Base-by-base conservation (phyloP, 208 protist genomes). In the Endotrypanum monterogeii region DNA sequence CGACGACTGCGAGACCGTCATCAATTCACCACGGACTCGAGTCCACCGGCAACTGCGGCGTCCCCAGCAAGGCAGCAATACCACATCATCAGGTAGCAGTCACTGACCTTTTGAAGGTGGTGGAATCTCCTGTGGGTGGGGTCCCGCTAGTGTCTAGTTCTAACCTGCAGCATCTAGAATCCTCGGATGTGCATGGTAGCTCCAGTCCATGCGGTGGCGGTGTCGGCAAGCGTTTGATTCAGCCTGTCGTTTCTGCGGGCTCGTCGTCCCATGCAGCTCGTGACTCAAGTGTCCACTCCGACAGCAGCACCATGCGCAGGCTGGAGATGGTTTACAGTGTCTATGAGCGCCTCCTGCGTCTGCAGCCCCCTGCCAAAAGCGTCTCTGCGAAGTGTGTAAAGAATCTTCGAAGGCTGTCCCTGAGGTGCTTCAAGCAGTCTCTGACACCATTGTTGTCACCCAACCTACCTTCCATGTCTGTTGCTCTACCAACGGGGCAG, bases 241-340 rank as follows among this genome's bases (percentile, higher is more conserved):
- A 65, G 23, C 18, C 20, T 23, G 41, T 41, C 52, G 25, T n/a
- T 51, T 14, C 62, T 23, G 41, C n/a, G 32, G 35, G 12, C 20
- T 23, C 18, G 5, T 61, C 58, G 5, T 35, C 67, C 32, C 46
- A 50, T 9, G n/a, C 65, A 46, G 44, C 39, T 0, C 28, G 23
- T 62, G 67, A 48, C 58, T 67, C 48, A 4, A 61, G n/a, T 18
- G 60, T 8, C 56, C 55, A 56, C 41, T 41, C 60, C 23, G 71
- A 80, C 32, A 54, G 70, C 20, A 61, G 57, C 52, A 78, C 80
- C 54, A 55, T 54, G 28, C 80, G 75, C 12, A 71, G 71, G 55
- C 67, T 83, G 57, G 74, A 86, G 63, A 83, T 86, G 82, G 28
- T 86, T n/a, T 80, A 71, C 78, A 39, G 71, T 11, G 74, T 76